Base-by-base conservation (phyloP, 768 basidiomycete genomes). In the Xerocomellus dryophilus region DNA sequence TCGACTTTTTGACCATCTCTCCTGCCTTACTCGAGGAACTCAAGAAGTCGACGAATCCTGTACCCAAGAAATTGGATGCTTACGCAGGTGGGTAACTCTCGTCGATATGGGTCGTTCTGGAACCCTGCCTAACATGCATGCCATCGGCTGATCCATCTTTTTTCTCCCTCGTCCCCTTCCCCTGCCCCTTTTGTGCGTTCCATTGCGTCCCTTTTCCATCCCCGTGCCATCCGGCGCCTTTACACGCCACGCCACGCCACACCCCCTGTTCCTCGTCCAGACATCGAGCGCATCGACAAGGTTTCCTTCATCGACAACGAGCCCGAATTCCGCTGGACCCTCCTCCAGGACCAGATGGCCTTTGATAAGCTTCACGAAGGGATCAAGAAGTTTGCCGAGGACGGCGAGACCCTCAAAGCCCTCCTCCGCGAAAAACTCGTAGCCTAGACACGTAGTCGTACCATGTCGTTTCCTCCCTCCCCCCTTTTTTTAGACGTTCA, bases 331-430 rank as follows among this genome's bases (percentile, higher is more conserved):
- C 87, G 92, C 56, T 97, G 94, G 94, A 62, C 81, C 11, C 86
- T 98, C 53, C 84, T 97, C 66, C 82, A 93, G 67, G 95, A 98
- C 74, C 76, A 81, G 69, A 97, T 98, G 95, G 94, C 96, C n/a
- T 96, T 93, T 69, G 96, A 98, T 73, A 98, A 98, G 79, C 80
- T 98, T 51, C 93, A 97, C 73, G 93, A 98, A 77, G 97, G 97
- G 65, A 97, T 99, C 79, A 86, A 85, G 78, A 97, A 96, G 75
- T 99, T 99, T 69, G 95, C 93, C 47, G 93, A 90, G 77, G 97
- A 98, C 66, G 93, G 93, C 53, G 81, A 85, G 68, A 84, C 90
- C 4, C 85, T 99, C 76, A 97, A 96, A 81, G 72, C 74, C 12
- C 70, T 91, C 60, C 78, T 99, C 71, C 84, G 79, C 73, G 60